Percentiles rank a stretch among this genome's conserved stretches.
Conservation (phyloP, 2,329 filamentous ascomycete species). For the Hansfordia pulvinata region DNA sequence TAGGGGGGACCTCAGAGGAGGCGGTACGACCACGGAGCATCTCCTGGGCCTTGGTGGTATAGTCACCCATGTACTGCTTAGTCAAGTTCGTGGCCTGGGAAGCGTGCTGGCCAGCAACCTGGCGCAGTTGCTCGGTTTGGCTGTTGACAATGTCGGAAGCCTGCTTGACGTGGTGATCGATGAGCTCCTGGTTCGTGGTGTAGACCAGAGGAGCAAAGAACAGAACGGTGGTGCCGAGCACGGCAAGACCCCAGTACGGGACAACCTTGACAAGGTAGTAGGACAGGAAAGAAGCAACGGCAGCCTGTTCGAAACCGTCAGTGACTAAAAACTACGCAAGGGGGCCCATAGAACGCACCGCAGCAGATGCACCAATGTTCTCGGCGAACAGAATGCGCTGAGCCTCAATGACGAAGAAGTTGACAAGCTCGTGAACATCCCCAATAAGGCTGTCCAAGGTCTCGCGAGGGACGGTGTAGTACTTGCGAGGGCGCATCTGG, state of each 20-base stretch:
- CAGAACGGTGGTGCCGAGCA: slow-evolving; percentile 42
- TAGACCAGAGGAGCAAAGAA: slow-evolving; percentile 54
- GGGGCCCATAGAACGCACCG: slow-evolving; percentile 21
- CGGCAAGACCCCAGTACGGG: slow-evolving; percentile 54
- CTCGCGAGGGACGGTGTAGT: slow-evolving; percentile 52
- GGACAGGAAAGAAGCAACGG: slow-evolving; percentile 46
- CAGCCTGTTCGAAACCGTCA: slow-evolving; percentile 28
- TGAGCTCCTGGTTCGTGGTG: slow-evolving; percentile 54
- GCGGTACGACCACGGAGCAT: slow-evolving; percentile 38
- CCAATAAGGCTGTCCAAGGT: slow-evolving; percentile 47
- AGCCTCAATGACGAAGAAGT: slow-evolving; percentile 59
- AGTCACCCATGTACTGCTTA: slow-evolving; percentile 56
- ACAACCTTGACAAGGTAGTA: slow-evolving; percentile 59
- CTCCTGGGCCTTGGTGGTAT: slow-evolving; percentile 53
- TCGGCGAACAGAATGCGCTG: slow-evolving; percentile 57
- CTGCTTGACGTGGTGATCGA: slow-evolving; percentile 47
- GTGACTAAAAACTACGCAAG: slow-evolving; percentile 4
- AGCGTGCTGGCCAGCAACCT: slow-evolving; percentile 50
- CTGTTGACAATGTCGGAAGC: slow-evolving; percentile 43
- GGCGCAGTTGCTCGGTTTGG: slow-evolving; percentile 49
- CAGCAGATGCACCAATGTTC: slow-evolving; percentile 45
- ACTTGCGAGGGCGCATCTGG: slow-evolving; percentile 52
- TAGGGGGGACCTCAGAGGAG: slow-evolving; percentile 26
- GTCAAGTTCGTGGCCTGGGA: slow-evolving; percentile 46
- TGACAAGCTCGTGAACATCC: slow-evolving; percentile 54